phyloP scores from a whole-genome alignment of 257 asterid genomes.

The Solanum etuberosum region DNA sequence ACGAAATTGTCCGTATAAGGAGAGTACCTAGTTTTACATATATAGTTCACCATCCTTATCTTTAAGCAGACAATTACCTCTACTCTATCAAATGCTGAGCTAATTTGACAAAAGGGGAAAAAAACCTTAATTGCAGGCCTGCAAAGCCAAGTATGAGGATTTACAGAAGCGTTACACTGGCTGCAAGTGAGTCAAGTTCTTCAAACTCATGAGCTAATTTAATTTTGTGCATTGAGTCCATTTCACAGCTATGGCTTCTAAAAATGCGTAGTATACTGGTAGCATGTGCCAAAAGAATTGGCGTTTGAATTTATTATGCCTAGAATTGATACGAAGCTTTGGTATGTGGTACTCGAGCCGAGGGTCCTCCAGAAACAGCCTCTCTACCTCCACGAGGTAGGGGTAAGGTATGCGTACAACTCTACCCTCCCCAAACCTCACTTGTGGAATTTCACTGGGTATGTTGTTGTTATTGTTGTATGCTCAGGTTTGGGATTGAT shows the following conservation, averaged over 20 bases:
- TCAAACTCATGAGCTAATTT: neutral
- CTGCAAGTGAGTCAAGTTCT: constrained; percentile 37
- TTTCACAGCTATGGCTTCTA: neutral
- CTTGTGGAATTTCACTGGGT: neutral
- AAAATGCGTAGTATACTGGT: neutral
- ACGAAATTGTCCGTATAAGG: neutral
- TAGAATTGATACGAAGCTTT: neutral
- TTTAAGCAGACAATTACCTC: neutral
- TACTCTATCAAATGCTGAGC: neutral
- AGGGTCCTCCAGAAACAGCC: neutral
- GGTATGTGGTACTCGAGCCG: neutral
- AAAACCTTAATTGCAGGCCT: constrained; percentile 39
- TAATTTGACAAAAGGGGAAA: too few species aligned
- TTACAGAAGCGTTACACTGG: constrained; percentile 56
- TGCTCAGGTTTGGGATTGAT: neutral
- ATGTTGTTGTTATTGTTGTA: neutral
- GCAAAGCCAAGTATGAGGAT: constrained; percentile 71
- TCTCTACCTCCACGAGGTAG: neutral
- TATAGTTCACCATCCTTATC: neutral
- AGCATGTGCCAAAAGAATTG: neutral
- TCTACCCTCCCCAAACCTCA: neutral
- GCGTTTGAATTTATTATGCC: neutral
- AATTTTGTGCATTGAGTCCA: neutral
- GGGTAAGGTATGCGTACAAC: neutral
- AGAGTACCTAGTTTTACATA: neutral